Percentiles rank a stretch among this genome's conserved stretches.
Evolutionary conservation across 164 flowering plant species (phyloP).

Genomic region (Magnolia kwangsiensis): DNA sequence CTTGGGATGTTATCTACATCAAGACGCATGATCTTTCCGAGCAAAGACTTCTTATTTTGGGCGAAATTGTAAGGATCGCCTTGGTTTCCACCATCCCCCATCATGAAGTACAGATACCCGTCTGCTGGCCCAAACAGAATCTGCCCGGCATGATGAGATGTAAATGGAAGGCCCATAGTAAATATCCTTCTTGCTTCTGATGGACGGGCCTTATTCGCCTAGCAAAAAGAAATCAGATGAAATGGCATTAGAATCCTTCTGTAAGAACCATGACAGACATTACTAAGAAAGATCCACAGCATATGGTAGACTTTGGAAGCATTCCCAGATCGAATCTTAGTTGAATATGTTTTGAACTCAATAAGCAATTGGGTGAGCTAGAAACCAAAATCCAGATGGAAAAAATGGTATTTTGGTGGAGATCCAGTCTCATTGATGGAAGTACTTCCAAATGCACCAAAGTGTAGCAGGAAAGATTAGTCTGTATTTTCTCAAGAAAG

Average conservation of each 20-base stretch:
- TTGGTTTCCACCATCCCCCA: slow-evolving; percentile 76
- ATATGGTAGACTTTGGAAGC: background rate
- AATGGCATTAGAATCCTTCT: slow-evolving; percentile 6
- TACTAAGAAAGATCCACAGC: background rate
- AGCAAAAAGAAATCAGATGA: slow-evolving; percentile 15
- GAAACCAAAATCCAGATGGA: background rate
- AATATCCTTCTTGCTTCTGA: slow-evolving; percentile 83
- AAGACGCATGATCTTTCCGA: slow-evolving; percentile 82
- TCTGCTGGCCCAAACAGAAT: slow-evolving; percentile 83
- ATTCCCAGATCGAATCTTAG: background rate
- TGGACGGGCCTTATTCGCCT: slow-evolving; percentile 67
- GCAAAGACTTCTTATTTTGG: slow-evolving; percentile 86
- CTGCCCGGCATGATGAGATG: slow-evolving; percentile 69
- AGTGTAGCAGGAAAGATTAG: background rate
- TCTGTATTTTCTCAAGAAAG: background rate
- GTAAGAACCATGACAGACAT: background rate
- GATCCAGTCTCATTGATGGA: background rate
- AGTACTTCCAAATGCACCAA: background rate
- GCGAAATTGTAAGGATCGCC: slow-evolving; percentile 76
- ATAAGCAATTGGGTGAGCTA: background rate
- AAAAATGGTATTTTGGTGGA: background rate
- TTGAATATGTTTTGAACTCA: background rate
- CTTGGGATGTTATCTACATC: slow-evolving; percentile 75
- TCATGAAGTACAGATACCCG: slow-evolving; percentile 78
- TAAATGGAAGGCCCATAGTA: slow-evolving; percentile 84